Evolutionary conservation across 2,329 filamentous ascomycete species (phyloP).

Genomic region (Rhynchosporium agropyri): DNA sequence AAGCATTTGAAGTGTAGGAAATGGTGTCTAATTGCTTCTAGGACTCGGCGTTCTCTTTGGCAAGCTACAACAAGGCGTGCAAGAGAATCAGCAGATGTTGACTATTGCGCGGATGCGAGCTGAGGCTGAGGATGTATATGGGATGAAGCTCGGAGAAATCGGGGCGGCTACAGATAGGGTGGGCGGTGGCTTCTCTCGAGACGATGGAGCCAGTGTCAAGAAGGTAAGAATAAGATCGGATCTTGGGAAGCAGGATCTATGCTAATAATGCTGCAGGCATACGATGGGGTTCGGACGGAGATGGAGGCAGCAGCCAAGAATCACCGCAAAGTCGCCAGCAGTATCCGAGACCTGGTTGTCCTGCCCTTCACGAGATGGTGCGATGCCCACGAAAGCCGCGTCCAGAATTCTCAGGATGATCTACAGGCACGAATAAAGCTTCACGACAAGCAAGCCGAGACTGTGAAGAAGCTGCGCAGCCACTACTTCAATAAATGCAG

Average conservation of each 20-base stretch:
- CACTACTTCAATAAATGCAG: conserved; percentile 99
- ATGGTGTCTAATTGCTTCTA: conserved; percentile 38
- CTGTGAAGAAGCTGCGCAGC: conserved; percentile 89
- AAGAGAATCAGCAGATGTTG: conserved; percentile 93
- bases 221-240: conserved; percentile 71
- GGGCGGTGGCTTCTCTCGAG: conserved; percentile 79
- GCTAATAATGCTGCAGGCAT: conserved; percentile 63
- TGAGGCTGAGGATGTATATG: conserved; percentile 91
- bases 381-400: conserved; percentile 86
- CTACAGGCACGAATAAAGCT: conserved; percentile 88
- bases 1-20: conserved; percentile 33
- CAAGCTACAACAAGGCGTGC: conserved; percentile 94
- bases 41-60: conserved; percentile 90
- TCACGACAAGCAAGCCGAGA: conserved; percentile 88
- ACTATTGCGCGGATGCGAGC: conserved; percentile 92
- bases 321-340: conserved; percentile 94
- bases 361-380: conserved; percentile 95
- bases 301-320: conserved; percentile 89
- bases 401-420: conserved; percentile 94
- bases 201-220: conserved; percentile 93
- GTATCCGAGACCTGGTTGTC: conserved; percentile 93
- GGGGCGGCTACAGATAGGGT: conserved; percentile 80
- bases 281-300: conserved; percentile 87
- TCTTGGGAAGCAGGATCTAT: neutral
- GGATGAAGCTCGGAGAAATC: conserved; percentile 79